A percentile compares a stretch with the other conserved stretches of the same genome.
phyloP scores from a whole-genome alignment of 2,329 filamentous ascomycete species.

The Ophiosphaerella narmari region DNA sequence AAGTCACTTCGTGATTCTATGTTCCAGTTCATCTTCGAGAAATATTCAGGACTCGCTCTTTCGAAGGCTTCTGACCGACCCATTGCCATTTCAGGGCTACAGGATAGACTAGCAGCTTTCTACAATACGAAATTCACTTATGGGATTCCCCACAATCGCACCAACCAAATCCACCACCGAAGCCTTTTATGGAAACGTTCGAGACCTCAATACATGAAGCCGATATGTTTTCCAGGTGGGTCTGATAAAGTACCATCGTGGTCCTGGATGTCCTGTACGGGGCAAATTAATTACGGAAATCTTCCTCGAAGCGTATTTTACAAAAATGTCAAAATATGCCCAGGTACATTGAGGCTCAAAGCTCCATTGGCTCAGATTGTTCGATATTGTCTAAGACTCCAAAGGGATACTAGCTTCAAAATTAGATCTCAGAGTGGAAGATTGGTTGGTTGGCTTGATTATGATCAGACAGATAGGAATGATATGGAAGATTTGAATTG shows the following conservation, averaged over 20 bases:
- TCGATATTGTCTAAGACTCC: no score
- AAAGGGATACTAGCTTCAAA: no score
- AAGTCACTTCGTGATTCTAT: conserved; percentile 1
- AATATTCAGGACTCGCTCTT: conserved; percentile 3
- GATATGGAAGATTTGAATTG: neutral
- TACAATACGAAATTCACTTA: neutral
- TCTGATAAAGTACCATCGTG: neutral
- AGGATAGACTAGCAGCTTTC: neutral
- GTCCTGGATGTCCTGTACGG: conserved; percentile 1
- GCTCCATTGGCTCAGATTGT: no score
- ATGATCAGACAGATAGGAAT: neutral
- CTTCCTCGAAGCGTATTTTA: neutral
- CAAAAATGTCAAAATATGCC: neutral
- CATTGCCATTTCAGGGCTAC: conserved; percentile 6
- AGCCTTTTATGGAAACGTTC: no score
- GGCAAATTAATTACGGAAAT: neutral
- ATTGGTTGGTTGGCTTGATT: neutral
- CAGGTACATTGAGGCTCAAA: neutral
- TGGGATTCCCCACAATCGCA: neutral
- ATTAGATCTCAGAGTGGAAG: no score
- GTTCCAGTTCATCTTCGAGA: neutral
- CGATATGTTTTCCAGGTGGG: neutral
- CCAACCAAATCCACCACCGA: neutral
- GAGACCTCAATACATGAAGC: neutral
- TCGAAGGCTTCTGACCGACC: neutral